Evolutionary conservation across 1,284 basidiomycete genomes (phyloP).

Genomic region (Pascua guehoae): DNA sequence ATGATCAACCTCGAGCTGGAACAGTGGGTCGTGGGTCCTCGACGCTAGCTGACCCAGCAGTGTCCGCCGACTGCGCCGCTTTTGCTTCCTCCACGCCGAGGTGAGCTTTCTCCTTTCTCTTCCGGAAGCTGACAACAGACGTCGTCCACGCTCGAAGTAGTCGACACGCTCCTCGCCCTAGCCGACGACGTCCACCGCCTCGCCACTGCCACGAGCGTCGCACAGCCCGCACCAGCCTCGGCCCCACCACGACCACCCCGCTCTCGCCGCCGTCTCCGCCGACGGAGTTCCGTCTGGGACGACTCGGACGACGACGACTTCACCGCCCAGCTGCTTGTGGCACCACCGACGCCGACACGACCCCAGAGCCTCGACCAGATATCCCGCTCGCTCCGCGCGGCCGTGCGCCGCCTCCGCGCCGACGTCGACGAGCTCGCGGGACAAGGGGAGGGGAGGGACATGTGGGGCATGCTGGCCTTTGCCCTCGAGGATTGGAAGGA

Average conservation of each 20-base stretch:
- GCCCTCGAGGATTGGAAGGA: slow-evolving; percentile 74
- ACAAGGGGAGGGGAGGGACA: slow-evolving; percentile 53
- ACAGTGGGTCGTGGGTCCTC: slow-evolving; percentile 66
- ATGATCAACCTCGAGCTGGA: slow-evolving; percentile 68
- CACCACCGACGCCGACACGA: slow-evolving; percentile 44
- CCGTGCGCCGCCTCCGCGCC: slow-evolving; percentile 59
- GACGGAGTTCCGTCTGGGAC: slow-evolving; percentile 50
- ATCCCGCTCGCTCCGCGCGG: slow-evolving; percentile 62
- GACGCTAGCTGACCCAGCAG: slow-evolving; percentile 47
- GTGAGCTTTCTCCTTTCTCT: slow-evolving; percentile 48
- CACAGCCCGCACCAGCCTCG: no score
- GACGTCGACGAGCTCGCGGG: slow-evolving; percentile 40
- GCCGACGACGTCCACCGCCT: slow-evolving; percentile 51
- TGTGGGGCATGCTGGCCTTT: slow-evolving; percentile 71
- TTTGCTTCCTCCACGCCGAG: slow-evolving; percentile 64
- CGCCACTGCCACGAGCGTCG: no score
- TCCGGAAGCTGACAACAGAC: slow-evolving; percentile 56
- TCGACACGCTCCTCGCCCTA: slow-evolving; percentile 69
- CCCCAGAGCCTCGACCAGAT: slow-evolving; percentile 60
- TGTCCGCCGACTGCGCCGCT: slow-evolving; percentile 59
- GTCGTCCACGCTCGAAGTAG: slow-evolving; percentile 56
- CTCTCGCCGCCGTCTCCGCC: slow-evolving; percentile 55
- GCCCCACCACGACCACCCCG: slow-evolving; percentile 47
- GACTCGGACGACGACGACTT: slow-evolving; percentile 56
- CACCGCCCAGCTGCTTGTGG: slow-evolving; percentile 51